Percentiles rank a stretch among this genome's conserved stretches.
These are phyloP conservation scores for Erythrophleum ivorense DNA, from an alignment of 331 rosid genomes.

Conservation along the genomic window DNA sequence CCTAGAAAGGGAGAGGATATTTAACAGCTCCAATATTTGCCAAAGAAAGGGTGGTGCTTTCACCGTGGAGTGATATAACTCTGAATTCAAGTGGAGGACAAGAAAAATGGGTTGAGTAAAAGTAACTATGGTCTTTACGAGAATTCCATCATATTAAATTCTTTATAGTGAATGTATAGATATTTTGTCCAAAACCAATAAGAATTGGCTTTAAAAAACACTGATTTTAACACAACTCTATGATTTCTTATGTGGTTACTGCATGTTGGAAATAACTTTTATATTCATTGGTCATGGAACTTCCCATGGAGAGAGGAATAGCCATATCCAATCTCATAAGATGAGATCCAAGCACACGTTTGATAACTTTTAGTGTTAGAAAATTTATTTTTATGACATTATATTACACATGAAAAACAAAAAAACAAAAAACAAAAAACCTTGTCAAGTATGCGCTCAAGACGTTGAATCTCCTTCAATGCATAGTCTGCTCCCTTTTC, in stretches of 20 bases:
- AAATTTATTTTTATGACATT: background rate
- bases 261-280: background rate
- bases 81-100: background rate
- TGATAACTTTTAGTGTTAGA: background rate
- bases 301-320: constrained; percentile 12
- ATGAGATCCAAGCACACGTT: constrained; percentile 8
- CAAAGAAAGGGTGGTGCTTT: background rate
- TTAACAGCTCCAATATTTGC: constrained; percentile 12
- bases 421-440: constrained; percentile 45
- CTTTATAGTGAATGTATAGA: background rate
- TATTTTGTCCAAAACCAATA: background rate
- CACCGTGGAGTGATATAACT: background rate
- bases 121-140: background rate
- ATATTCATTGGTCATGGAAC: constrained; percentile 5
- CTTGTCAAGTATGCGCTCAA: constrained; percentile 81
- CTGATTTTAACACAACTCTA: background rate
- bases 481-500: constrained; percentile 79
- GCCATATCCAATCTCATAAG: background rate
- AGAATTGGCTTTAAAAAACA: background rate
- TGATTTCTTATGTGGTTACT: background rate
- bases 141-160: background rate
- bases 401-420: background rate
- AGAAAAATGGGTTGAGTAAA: background rate
- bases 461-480: constrained; percentile 72
- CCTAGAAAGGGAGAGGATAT: background rate